Evolutionary conservation across 176 grass and related monocot genomes (phyloP), one percentile per base, ranked within the genome.

Genomic region (Neostapfia colusana): DNA sequence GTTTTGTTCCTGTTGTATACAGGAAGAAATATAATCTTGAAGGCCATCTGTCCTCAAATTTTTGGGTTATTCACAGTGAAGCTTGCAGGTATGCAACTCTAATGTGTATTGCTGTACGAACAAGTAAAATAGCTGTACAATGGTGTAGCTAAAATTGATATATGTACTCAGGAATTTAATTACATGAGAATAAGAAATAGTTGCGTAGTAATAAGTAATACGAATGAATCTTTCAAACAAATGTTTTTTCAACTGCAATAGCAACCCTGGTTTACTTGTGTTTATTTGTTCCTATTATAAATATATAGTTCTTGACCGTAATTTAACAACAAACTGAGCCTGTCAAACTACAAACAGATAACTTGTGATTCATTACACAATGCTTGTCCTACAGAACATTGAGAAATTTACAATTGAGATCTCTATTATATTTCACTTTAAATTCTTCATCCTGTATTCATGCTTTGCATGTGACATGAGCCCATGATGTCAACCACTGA

Each of bases 21-120:
- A 97, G 94, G 94, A 85, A 89, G 94, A 84, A 91, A 88, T 97
- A 7, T 55, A 25, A 91, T 97, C 74, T 88, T 97, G 73, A 41
- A 82, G 85, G 79, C 81, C 84, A 84, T 97, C 66, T 93, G 94
- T 54, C 89, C 94, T 80, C 94, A 97, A 77, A 85, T 97, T 53
- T 97, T 67, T 84, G 94, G 94, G 68, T 79, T 97, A 39, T 97
- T 93, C 78, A 97, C 94, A 23, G 94, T 97, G 77, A 97, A 97
- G 79, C 91, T 97, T 82, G 91, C 94, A 91, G 89, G 94, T 97
- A 71, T 49, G 61, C 50, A 65, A 38, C 51, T 50, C 39, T 72
- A 49, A 37, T 18, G 14, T 75, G 28, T 82, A 73, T 67, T 62
- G 24, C 16, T 64, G 43, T 50, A 48, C 7, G 23, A 64, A 49